Conservation (phyloP, 306 rosid genomes). For the Pachyrhizus erosus region DNA sequence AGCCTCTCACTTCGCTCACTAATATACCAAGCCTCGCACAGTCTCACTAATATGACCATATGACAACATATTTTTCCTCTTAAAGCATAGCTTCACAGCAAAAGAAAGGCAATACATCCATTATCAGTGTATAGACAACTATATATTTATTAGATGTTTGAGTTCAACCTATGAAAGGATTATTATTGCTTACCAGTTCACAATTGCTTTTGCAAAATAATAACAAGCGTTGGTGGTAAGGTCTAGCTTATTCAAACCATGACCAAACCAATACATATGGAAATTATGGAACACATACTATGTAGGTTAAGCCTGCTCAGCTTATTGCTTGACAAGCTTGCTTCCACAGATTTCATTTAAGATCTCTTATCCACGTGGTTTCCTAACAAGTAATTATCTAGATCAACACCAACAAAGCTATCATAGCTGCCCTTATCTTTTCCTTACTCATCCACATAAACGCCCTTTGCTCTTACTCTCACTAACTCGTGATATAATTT, state of each 20-base stretch:
- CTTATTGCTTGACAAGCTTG: background rate
- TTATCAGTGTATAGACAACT: background rate
- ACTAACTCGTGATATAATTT: background rate
- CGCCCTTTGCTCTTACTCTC: background rate
- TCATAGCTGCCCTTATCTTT: background rate
- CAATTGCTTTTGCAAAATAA: background rate
- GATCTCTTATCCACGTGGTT: background rate
- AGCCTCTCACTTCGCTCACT: background rate
- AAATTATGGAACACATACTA: background rate
- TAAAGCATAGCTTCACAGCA: background rate
- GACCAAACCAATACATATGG: background rate
- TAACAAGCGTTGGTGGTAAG: background rate
- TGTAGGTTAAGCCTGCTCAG: background rate
- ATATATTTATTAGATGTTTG: background rate
- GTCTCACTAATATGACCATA: background rate
- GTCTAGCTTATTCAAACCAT: background rate
- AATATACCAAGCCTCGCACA: background rate
- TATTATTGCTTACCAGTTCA: background rate
- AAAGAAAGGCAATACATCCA: too few species aligned
- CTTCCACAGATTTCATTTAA: constrained; percentile 1
- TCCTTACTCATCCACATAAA: background rate
- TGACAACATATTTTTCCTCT: background rate
- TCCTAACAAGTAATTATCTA: constrained; percentile 10
- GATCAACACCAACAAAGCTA: background rate
- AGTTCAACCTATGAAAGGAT: background rate